phyloP scores from a whole-genome alignment of 352 stramenopile species.

The Phytophthora citricola region DNA sequence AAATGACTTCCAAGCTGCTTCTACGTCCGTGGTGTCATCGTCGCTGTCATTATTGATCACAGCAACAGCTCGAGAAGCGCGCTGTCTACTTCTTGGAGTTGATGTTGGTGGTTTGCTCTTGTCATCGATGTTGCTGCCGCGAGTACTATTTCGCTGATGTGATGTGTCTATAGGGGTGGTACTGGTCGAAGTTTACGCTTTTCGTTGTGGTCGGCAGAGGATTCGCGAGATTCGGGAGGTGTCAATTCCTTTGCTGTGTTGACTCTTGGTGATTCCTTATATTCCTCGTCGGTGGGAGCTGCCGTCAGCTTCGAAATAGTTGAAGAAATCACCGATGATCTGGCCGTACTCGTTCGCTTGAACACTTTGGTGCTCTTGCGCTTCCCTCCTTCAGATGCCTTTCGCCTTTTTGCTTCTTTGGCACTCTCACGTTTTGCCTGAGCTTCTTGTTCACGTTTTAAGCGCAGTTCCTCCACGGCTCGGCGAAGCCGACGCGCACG shows the following conservation, averaged over 20 bases:
- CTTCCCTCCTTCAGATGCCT: slow-evolving; percentile 30
- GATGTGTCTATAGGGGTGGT: slow-evolving; percentile 13
- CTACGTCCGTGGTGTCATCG: slow-evolving; percentile 66
- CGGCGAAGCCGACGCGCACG: slow-evolving; percentile 47
- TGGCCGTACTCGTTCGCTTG: slow-evolving; percentile 23
- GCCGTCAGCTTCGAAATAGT: slow-evolving; percentile 1
- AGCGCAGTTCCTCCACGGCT: slow-evolving; percentile 51
- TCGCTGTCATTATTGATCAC: slow-evolving; percentile 51
- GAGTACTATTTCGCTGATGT: slow-evolving; percentile 18
- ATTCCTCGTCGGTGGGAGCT: neutral
- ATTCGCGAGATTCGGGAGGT: slow-evolving; percentile 1
- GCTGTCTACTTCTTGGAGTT: slow-evolving; percentile 25
- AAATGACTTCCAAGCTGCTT: slow-evolving; percentile 65
- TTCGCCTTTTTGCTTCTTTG: slow-evolving; percentile 34
- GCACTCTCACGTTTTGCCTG: slow-evolving; percentile 35
- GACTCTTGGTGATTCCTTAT: neutral
- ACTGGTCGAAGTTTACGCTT: slow-evolving; percentile 15
- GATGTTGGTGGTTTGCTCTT: slow-evolving; percentile 6
- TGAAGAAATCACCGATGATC: slow-evolving; percentile 22
- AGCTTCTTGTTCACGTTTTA: slow-evolving; percentile 53
- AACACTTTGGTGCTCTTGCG: slow-evolving; percentile 21
- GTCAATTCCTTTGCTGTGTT: neutral
- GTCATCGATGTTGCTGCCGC: slow-evolving; percentile 16
- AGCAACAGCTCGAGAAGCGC: slow-evolving; percentile 15
- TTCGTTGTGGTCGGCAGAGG: neutral